Evolutionary conservation across 1,139 yeast genomes (phyloP), one percentile per base, ranked within the genome.

Genomic region (Cylindricascospora bacillispora): DNA sequence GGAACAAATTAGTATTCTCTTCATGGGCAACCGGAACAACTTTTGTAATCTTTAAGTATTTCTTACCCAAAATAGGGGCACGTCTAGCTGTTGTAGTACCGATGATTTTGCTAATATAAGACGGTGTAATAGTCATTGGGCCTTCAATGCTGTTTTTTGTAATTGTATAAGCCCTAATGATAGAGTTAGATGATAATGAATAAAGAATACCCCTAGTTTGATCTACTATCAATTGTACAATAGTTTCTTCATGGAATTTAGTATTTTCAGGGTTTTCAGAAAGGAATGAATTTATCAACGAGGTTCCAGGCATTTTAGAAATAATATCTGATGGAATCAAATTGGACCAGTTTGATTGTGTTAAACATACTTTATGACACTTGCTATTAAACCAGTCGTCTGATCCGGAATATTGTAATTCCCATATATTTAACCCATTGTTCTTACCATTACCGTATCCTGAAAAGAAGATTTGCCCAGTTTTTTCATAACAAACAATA

Each of bases 381-480:
- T 75, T 78, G 47, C 81, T 79, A 39, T 77, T 73, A 49, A 83
- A 83, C 80, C 95, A 89, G 29, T 83, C 78, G 27, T 86, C 89
- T 22, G 79, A 72, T 39, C 76, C 79, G n/a, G 86, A 70, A 50
- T 92, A 92, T 36, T 73, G 76, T 34, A 89, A 62, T 49, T 83
- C 85, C 94, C 95, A 89, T 28, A 92, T 65, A 44, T 86, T 75
- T 26, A 69, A 60, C 3, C 89, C 93, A 43, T 81, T 85, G 13
- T 77, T 65, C 38, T 69, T 64, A n/a, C n/a, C n/a, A n/a, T n/a
- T n/a, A n/a, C n/a, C n/a, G 10, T 18, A 18, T 9, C 94, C 93
- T 13, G 80, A 66, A 52, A 92, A 82, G 51, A 80, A 83, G 5
- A 92, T 71, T 33, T 92, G 86, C 29, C 85, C 80, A 0, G 89